Percentiles rank a stretch among this genome's conserved stretches.
Conservation (phyloP, 306 rosid genomes). For the Quercus rubra region DNA sequence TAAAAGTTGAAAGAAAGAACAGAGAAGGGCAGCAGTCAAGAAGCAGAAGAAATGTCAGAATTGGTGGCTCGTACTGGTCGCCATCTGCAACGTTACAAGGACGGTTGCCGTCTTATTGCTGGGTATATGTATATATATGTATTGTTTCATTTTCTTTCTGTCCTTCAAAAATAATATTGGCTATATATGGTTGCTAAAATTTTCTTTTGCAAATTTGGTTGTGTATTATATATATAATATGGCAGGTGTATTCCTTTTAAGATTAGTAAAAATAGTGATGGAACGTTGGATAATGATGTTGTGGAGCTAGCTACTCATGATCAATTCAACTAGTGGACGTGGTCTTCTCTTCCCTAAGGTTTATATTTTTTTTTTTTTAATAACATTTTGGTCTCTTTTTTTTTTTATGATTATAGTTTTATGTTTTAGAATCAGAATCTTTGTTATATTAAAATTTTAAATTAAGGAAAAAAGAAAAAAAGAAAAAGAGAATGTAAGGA, state of each 20-base stretch:
- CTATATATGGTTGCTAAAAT: background rate
- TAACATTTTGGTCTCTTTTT: background rate
- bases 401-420: background rate
- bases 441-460: background rate
- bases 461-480: too few species aligned
- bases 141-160: background rate
- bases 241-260: constrained; percentile 60
- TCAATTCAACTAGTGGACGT: constrained; percentile 51
- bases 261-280: constrained; percentile 27
- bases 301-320: constrained; percentile 66
- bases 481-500: too few species aligned
- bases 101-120: constrained; percentile 36
- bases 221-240: background rate
- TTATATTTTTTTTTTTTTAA: background rate
- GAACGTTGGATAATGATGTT: constrained; percentile 34
- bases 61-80: constrained; percentile 50
- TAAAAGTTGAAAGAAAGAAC: background rate
- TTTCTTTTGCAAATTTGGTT: background rate
- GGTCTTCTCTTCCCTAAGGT: constrained; percentile 67
- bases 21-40: too few species aligned
- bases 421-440: background rate
- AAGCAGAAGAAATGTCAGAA: constrained; percentile 25
- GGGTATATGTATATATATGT: constrained; percentile 19
- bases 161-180: background rate
- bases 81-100: constrained; percentile 37